Base-by-base conservation (phyloP, 192 early-diverging fungal genomes). In the Backusella tarrabulga region DNA sequence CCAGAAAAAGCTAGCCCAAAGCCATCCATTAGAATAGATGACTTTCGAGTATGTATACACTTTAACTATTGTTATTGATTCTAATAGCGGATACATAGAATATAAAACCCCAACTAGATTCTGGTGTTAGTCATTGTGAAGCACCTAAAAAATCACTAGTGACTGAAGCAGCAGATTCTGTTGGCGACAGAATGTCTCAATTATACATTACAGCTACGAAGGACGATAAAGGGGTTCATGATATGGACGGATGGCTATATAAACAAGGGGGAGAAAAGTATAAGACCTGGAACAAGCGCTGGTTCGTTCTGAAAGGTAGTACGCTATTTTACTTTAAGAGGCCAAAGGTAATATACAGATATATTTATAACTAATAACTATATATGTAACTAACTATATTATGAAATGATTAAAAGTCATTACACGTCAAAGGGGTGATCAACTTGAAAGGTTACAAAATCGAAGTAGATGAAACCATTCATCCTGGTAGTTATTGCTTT, bases 401-500 rank as follows among this genome's bases (percentile, higher is more conserved):
- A 26, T 40, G 42, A 26, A 26, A 44, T 71, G 11, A 26, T 44
- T 44, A 21, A 26, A 29, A 76, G 75, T 72, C 84, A 40, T 77
- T 79, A 15, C 68, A 83, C 34, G 85, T 85, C 73, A 89, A 87
- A 63, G 90, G 88, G 34, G 81, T 84, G 19, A 86, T 91, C 50
- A 85, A 91, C 76, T 56, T 91, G 15, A 74, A 80, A 50, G 90
- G 90, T 19, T 91, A 91, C 63, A 83, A 83, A 32, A 85, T 91
- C 14, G 78, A 88, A 14, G 76, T 78, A 17, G 90, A 91, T 73
- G 87, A 88, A 50, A 82, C 86, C 44, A 87, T 89, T 40, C 80
- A 80, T 67, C 71, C 85, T 3, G 90, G 90, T 38, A 91, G 89
- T 73, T 91, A 86, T 68, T 87, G 87, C 41, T 91, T 91, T 72